phyloP scores from a whole-genome alignment of 495 filamentous ascomycete species.

The Echria macrotheca region DNA sequence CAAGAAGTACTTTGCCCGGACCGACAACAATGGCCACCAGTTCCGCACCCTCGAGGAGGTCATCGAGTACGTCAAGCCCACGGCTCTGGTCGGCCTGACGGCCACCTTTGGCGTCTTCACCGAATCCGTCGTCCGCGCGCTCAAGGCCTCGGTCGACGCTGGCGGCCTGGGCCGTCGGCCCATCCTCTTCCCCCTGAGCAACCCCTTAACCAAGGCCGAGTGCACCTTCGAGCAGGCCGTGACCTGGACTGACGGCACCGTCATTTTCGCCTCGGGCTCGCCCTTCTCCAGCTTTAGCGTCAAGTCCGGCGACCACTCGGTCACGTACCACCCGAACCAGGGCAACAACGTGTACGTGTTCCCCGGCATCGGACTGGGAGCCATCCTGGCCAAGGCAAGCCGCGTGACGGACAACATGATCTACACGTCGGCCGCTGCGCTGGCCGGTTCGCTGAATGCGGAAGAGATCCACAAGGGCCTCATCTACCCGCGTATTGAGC shows the following conservation, averaged over 20 bases:
- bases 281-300: constrained; percentile 76
- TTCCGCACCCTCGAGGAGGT: constrained; percentile 86
- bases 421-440: constrained; percentile 80
- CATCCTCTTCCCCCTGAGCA: constrained; percentile 91
- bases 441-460: constrained; percentile 70
- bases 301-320: constrained; percentile 54
- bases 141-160: constrained; percentile 58
- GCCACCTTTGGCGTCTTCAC: constrained; percentile 95
- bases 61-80: constrained; percentile 88
- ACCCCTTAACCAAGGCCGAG: constrained; percentile 92
- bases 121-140: constrained; percentile 73
- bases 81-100: constrained; percentile 88
- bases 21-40: constrained; percentile 88
- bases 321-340: constrained; percentile 83
- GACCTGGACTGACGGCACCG: constrained; percentile 79
- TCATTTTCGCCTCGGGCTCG: constrained; percentile 90
- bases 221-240: constrained; percentile 93
- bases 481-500: constrained; percentile 89
- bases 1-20: constrained; percentile 94
- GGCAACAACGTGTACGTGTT: constrained; percentile 92
- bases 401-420: constrained; percentile 93
- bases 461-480: constrained; percentile 76
- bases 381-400: constrained; percentile 85
- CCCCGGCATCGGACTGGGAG: constrained; percentile 91
- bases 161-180: constrained; percentile 73